These are phyloP conservation scores for Fusarium sp. DNA, from an alignment of 2,329 filamentous ascomycete genomes.

Conservation along the genomic window DNA sequence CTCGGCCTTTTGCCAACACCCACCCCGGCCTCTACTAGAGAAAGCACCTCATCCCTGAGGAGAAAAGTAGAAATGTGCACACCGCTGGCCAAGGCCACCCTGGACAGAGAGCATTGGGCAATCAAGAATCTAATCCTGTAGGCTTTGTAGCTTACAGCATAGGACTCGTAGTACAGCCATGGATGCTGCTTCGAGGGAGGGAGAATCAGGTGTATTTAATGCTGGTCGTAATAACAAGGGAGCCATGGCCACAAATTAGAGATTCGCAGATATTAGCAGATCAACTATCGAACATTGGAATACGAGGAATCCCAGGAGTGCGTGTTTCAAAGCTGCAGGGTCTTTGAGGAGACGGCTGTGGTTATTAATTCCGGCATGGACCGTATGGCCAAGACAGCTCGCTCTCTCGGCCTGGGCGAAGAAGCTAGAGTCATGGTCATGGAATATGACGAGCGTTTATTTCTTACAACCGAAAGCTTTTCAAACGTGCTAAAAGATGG, in stretches of 20 bases:
- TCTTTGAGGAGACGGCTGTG: not conserved
- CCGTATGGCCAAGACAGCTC: not conserved
- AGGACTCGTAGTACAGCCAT: slow-evolving; percentile 3
- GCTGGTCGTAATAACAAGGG: slow-evolving; percentile 11
- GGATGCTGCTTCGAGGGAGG: slow-evolving; percentile 20
- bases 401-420: not conserved
- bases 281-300: slow-evolving; percentile 28
- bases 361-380: slow-evolving; percentile 10
- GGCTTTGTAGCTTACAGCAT: slow-evolving; percentile 5
- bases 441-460: slow-evolving; percentile 1
- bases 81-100: slow-evolving; percentile 37
- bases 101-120: not conserved
- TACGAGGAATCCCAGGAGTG: slow-evolving; percentile 25
- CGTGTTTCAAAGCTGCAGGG: slow-evolving; percentile 25
- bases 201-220: slow-evolving; percentile 30
- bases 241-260: slow-evolving; percentile 6
- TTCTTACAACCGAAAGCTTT: slow-evolving; percentile 14
- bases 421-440: slow-evolving; percentile 5
- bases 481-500: slow-evolving; percentile 15
- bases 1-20: slow-evolving; percentile 26
- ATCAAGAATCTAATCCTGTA: slow-evolving; percentile 25
- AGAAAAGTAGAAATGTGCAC: slow-evolving; percentile 8
- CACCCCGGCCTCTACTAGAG: slow-evolving; percentile 14
- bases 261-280: slow-evolving; percentile 25
- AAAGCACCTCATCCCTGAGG: slow-evolving; percentile 27